These are phyloP conservation scores for Phytophthora macrochlamydospora DNA, from an alignment of 352 stramenopile genomes.

Conservation along the genomic window DNA sequence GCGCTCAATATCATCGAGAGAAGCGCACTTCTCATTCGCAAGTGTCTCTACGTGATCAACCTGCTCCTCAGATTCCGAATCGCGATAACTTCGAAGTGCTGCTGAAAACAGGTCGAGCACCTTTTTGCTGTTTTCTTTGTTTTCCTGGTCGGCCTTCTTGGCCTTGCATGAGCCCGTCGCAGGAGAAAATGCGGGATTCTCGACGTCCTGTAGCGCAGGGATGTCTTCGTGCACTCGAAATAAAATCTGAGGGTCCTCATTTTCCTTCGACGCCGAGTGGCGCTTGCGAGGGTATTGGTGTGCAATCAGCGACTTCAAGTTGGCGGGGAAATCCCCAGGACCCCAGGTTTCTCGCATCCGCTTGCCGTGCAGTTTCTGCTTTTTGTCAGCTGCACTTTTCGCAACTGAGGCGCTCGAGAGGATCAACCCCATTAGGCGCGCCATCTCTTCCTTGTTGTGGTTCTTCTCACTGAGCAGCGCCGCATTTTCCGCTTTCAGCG, in stretches of 20 bases:
- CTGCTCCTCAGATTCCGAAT: conserved; percentile 20
- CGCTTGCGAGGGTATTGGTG: conserved; percentile 26
- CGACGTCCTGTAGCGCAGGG: conserved; percentile 7
- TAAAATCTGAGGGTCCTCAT: conserved; percentile 46
- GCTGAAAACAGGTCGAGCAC: conserved; percentile 42
- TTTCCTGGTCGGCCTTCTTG: neutral
- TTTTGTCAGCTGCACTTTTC: conserved; percentile 19
- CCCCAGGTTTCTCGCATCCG: conserved; percentile 74
- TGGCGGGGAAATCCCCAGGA: conserved; percentile 62
- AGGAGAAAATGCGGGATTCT: conserved; percentile 11
- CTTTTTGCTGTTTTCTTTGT: conserved; percentile 25
- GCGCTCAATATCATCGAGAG: conserved; percentile 25
- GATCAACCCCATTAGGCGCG: conserved; percentile 60
- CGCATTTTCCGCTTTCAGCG: conserved; percentile 77
- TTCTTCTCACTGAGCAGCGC: conserved; percentile 60
- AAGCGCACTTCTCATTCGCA: conserved; percentile 27
- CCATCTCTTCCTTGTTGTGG: conserved; percentile 65
- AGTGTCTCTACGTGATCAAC: conserved; percentile 24
- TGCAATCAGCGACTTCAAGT: conserved; percentile 18
- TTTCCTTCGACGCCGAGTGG: conserved; percentile 51
- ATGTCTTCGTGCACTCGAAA: conserved; percentile 28
- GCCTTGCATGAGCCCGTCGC: conserved; percentile 4
- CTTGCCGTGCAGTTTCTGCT: conserved; percentile 43
- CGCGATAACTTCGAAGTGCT: conserved; percentile 33
- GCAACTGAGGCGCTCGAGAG: conserved; percentile 52